Conservation (phyloP, 225 moss, liverwort and hornwort species). For the Polytrichum formosum region DNA sequence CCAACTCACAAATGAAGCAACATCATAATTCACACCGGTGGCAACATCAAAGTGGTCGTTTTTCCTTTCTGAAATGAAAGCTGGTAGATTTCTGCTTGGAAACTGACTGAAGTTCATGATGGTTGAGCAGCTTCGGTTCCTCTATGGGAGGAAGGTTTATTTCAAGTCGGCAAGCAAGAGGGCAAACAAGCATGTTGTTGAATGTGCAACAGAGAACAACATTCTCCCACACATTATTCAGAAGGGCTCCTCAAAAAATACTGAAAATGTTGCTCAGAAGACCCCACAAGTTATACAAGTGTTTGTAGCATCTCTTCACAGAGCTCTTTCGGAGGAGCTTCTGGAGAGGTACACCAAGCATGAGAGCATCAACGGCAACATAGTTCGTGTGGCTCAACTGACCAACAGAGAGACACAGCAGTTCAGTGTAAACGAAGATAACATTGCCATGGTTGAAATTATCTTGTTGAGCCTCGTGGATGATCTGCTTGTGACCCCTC, state of each 20-base stretch:
- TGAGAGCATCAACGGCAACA: constrained; percentile 13
- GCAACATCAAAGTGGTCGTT: too few relatives aligned
- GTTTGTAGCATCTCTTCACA: constrained; percentile 43
- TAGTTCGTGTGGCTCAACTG: constrained; percentile 34
- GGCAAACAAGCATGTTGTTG: constrained; percentile 46
- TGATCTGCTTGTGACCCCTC: constrained; percentile 38
- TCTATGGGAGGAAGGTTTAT: constrained; percentile 36
- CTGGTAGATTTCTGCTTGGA: neutral
- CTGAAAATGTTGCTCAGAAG: neutral
- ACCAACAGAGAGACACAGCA: constrained; percentile 28
- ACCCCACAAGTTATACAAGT: constrained; percentile 16
- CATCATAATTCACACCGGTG: too few relatives aligned
- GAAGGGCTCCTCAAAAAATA: neutral
- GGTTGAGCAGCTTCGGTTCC: constrained; percentile 34
- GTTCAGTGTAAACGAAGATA: constrained; percentile 30
- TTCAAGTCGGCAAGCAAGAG: constrained; percentile 40
- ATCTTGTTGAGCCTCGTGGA: constrained; percentile 45
- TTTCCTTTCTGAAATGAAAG: too few relatives aligned
- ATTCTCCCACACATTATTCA: constrained; percentile 35
- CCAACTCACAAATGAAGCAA: too few relatives aligned
- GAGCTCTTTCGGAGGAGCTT: constrained; percentile 35
- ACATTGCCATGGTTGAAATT: constrained; percentile 38
- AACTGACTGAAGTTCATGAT: neutral
- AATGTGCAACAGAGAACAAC: constrained; percentile 26
- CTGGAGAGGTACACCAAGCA: constrained; percentile 17